These are phyloP conservation scores for Euphorbia pulcherrima DNA, from an alignment of 345 rosid genomes.

Conservation along the genomic window DNA sequence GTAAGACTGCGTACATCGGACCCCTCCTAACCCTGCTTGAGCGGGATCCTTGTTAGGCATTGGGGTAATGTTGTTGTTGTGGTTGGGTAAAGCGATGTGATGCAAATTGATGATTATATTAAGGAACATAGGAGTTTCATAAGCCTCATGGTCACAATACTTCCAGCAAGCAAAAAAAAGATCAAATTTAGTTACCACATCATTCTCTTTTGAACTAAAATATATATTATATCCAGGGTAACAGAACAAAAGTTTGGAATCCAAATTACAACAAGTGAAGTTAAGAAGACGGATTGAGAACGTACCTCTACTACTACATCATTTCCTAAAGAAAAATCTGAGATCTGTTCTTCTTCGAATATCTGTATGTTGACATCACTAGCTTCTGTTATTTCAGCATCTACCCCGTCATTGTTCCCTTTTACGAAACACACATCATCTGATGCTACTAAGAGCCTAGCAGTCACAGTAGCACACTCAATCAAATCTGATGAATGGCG, in stretches of 20 bases:
- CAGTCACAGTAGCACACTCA: slow-evolving; percentile 37
- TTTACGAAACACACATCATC: slow-evolving; percentile 25
- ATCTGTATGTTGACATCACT: slow-evolving; percentile 44
- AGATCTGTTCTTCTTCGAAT: slow-evolving; percentile 28
- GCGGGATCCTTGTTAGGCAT: neutral
- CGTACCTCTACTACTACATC: slow-evolving; percentile 55
- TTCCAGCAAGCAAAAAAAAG: neutral
- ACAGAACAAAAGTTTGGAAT: neutral
- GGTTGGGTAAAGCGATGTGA: neutral
- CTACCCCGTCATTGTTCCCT: slow-evolving; percentile 23
- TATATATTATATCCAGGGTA: neutral
- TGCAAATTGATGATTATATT: neutral
- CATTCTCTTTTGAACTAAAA: neutral
- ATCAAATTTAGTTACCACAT: neutral
- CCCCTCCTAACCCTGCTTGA: too few relatives aligned
- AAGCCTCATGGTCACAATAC: neutral
- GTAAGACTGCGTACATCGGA: too few relatives aligned
- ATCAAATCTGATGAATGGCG: slow-evolving; percentile 26
- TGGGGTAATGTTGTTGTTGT: neutral
- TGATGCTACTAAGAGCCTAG: slow-evolving; percentile 47
- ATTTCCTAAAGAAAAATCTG: slow-evolving; percentile 29
- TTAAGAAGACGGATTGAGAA: neutral
- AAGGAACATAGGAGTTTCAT: neutral
- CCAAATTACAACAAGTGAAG: neutral
- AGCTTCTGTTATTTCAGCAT: slow-evolving; percentile 29